Percentiles rank a stretch among this genome's conserved stretches.
Conservation (phyloP, 495 filamentous ascomycete species). For the Lineolata rhizophorae region DNA sequence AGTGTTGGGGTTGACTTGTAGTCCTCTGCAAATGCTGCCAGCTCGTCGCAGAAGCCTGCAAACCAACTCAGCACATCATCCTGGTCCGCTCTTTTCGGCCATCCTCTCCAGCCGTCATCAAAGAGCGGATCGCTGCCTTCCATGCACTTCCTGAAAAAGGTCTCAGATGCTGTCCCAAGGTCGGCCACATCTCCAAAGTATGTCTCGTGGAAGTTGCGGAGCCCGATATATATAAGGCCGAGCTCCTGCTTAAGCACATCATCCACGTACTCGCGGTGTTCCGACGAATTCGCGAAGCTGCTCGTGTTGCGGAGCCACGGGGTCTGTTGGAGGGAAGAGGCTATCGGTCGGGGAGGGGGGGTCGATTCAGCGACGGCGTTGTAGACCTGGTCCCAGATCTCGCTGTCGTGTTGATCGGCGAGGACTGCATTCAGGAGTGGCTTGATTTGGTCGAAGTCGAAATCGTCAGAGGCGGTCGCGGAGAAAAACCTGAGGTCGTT, state of each 20-base stretch:
- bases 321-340: constrained; percentile 6
- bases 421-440: constrained; percentile 16
- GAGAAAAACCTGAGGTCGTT: constrained; percentile 12
- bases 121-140: constrained; percentile 13
- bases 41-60: constrained; percentile 15
- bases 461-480: constrained; percentile 14
- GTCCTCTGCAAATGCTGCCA: constrained; percentile 12
- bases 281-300: constrained; percentile 6
- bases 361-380: constrained; percentile 5
- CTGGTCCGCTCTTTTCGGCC: constrained; percentile 3
- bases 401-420: constrained; percentile 4
- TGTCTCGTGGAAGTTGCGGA: background rate
- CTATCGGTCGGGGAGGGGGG: background rate
- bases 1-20: background rate
- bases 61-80: constrained; percentile 14
- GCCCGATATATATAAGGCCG: background rate
- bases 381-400: constrained; percentile 5
- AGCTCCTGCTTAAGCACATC: background rate
- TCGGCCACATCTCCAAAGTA: background rate
- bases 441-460: constrained; percentile 16
- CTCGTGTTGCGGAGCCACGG: constrained; percentile 5
- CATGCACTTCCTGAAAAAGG: constrained; percentile 18
- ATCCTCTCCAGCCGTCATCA: constrained; percentile 5
- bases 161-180: constrained; percentile 10
- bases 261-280: constrained; percentile 2